These are phyloP conservation scores for Lipomyces spencermartinsiae DNA, from an alignment of 805 yeast species.

Conservation along the genomic window DNA sequence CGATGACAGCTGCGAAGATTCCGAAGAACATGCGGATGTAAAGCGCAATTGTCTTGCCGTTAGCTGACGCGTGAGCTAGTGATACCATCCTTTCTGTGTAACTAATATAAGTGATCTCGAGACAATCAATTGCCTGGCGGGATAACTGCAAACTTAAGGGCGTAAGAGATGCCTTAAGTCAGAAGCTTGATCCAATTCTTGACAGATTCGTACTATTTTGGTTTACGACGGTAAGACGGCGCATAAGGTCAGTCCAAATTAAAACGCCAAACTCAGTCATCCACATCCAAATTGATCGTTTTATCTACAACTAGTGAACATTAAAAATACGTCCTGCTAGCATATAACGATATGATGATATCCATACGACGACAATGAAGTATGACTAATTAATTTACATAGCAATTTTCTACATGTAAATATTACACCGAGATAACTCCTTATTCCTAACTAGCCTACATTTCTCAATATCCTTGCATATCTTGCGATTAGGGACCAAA, in stretches of 20 bases:
- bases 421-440: not conserved
- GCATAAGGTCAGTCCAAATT: not conserved
- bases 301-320: not conserved
- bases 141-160: not conserved
- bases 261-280: not conserved
- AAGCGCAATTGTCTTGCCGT: not conserved
- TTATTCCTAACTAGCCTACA: not conserved
- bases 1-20: conserved; percentile 7
- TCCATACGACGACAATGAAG: not conserved
- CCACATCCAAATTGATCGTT: not conserved
- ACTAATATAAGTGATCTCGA: not conserved
- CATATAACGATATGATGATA: not conserved
- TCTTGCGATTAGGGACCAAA: not conserved
- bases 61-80: conserved; percentile 5
- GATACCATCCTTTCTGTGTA: not conserved
- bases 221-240: not conserved
- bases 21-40: conserved; percentile 8
- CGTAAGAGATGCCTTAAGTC: not conserved
- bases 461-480: not conserved
- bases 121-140: not conserved
- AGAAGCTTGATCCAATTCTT: not conserved
- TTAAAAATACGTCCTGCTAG: not conserved
- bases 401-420: not conserved
- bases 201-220: not conserved
- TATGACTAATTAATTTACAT: not conserved